Percentiles rank a stretch among this genome's conserved stretches.
Evolutionary conservation across 495 filamentous ascomycete species (phyloP).

Genomic region (Clavariopsis aquatica): DNA sequence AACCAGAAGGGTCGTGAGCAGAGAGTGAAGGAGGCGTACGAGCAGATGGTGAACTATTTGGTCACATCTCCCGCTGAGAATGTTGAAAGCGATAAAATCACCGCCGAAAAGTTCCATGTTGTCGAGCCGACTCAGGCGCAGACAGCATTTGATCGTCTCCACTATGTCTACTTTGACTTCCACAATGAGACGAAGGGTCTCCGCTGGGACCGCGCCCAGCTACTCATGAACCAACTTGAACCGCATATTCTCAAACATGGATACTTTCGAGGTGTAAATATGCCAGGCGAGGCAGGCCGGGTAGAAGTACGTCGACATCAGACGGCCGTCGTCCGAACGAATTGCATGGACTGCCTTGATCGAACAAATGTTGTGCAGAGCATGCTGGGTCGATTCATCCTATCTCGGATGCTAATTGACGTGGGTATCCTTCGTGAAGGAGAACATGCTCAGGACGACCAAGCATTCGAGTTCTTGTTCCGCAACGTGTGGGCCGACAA

Average conservation of each 20-base stretch:
- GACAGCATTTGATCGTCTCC: constrained; percentile 73
- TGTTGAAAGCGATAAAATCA: constrained; percentile 55
- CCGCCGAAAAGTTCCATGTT: constrained; percentile 76
- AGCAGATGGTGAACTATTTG: constrained; percentile 76
- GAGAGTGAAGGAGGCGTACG: constrained; percentile 85
- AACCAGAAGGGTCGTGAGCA: constrained; percentile 91
- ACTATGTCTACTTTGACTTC: constrained; percentile 98
- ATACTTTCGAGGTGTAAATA: constrained; percentile 91
- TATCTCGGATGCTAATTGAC: constrained; percentile 85
- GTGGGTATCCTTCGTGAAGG: constrained; percentile 71
- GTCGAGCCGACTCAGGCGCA: constrained; percentile 65
- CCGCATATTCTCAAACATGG: constrained; percentile 71
- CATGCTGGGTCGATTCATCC: constrained; percentile 82
- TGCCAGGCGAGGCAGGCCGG: constrained; percentile 69
- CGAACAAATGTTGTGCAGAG: constrained; percentile 97
- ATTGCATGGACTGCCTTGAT: constrained; percentile 99
- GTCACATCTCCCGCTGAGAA: constrained; percentile 67
- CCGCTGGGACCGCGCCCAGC: constrained; percentile 85
- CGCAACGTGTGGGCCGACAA: constrained; percentile 98
- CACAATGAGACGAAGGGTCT: constrained; percentile 95
- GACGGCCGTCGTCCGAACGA: constrained; percentile 86
- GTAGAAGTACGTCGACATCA: constrained; percentile 79
- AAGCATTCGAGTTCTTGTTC: constrained; percentile 81
- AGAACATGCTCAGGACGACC: constrained; percentile 68
- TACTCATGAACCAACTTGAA: constrained; percentile 77